Base-by-base conservation (phyloP, 495 filamentous ascomycete genomes). In the Schizothecium vesticola region DNA sequence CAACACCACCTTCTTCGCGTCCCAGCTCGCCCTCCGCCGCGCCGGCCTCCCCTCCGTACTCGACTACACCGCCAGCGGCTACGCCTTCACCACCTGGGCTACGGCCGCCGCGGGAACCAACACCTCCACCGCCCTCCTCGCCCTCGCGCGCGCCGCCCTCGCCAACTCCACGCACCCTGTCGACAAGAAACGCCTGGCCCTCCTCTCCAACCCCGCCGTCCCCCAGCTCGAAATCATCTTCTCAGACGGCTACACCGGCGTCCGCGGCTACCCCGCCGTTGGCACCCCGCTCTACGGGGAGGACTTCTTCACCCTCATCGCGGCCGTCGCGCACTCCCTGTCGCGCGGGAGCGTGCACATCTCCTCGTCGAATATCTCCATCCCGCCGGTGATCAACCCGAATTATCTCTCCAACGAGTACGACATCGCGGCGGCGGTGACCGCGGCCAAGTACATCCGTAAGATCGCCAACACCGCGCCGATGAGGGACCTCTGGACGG, bases 331-430 rank as follows among this genome's bases (percentile, higher is more conserved):
- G 71, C 79, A 82, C 62, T 82, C 84, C 1, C 81, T 87, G 33
- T 77, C 78, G 19, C 80, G 82, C 2, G 86, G 86, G 5, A 84
- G 73, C 64, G 79, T 87, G 22, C 86, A 87, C 64, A 79, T 88
- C 67, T 72, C 72, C 22, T n/a, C 70, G 3, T 4, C 69, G 23
- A 56, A 72, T 61, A 25, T 56, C 10, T 5, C 11, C 1, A 31
- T 43, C 5, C 63, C 63, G 11, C 75, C 74, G 10, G 21, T 67
- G 2, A 64, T 76, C 1, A 57, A 77, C 33, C 74, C 75, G 2
- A 61, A 63, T n/a, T 73, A 69, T 59, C 56, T 76, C 11, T 25
- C 11, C 58, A 77, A 73, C 56, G 72, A 73, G 61, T 67, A 73
- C 59, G 75, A 77, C 56, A 61, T 76, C 5, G 12, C 36, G 12